These are phyloP conservation scores for Hygrophorus russula DNA, from an alignment of 768 basidiomycete species.

Conservation along the genomic window DNA sequence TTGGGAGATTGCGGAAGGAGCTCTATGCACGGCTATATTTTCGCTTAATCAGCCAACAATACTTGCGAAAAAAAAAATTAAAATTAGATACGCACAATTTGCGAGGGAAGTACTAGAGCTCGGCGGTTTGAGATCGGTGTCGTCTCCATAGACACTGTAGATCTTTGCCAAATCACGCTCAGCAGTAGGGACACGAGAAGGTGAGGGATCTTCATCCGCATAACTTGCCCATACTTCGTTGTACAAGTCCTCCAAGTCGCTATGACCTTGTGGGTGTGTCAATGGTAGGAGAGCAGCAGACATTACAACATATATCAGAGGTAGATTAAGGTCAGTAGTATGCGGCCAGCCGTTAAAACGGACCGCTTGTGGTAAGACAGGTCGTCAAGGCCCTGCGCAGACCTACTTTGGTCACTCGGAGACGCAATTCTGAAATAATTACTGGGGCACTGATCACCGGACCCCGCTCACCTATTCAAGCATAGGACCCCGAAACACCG, in stretches of 20 bases:
- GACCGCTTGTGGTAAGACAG: background rate
- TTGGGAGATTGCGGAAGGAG: background rate
- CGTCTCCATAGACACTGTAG: conserved; percentile 24
- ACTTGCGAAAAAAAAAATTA: background rate
- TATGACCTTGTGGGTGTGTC: conserved; percentile 27
- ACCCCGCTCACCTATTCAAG: no score
- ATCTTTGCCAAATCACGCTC: conserved; percentile 27
- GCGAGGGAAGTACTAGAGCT: conserved; percentile 8
- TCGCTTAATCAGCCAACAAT: no score
- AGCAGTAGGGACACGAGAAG: conserved; percentile 10
- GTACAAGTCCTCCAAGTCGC: conserved; percentile 63
- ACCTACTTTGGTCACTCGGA: no score
- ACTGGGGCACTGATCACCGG: no score
- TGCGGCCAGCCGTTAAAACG: background rate
- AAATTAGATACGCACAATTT: background rate
- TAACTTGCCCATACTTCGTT: conserved; percentile 68
- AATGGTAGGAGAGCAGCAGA: background rate
- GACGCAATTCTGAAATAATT: no score
- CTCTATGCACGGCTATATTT: background rate
- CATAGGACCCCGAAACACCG: background rate
- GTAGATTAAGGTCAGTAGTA: background rate
- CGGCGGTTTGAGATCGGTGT: conserved; percentile 12
- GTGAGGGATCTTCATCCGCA: conserved; percentile 25
- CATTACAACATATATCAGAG: background rate
- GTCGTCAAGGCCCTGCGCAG: background rate